Evolutionary conservation across 2,329 filamentous ascomycete species (phyloP), one percentile per base, ranked within the genome.

Genomic region (Lomentospora prolificans): DNA sequence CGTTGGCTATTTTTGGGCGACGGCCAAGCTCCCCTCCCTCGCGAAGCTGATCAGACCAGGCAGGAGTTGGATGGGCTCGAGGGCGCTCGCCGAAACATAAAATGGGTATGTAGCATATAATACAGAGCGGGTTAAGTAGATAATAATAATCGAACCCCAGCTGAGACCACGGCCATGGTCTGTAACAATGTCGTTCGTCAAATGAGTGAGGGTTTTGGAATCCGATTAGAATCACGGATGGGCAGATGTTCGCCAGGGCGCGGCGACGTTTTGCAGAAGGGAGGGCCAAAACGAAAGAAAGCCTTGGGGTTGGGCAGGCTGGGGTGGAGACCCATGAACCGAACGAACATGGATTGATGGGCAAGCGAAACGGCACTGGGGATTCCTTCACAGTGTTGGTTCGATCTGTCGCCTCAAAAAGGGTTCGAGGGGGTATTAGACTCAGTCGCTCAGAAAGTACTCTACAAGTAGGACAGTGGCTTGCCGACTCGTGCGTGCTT

Each of bases 61-160:
- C 44, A n/a, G 22, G 44, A 19, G 17, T 22, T 22, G 44, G 44
- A 19, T 6, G 22, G 44, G 44, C 44, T 14, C 44, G 24, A 4
- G 44, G 22, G 22, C 41, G 41, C 19, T 46, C n/a, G 41, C 41
- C 41, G 41, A 48, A 48, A 48, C 44, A 48, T 48, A 48, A 48
- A 48, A 48, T 19, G 22, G 44, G 10, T 48, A 48, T 22, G 17
- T 22, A 48, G 10, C 6, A 48, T 48, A 48, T 48, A 48, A 48
- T 48, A 48, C 44, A 48, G 44, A 19, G 3, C 22, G 17, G 22
- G 44, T 10, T 48, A 48, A 27, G 44, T 27, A 4, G 44, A 27
- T 22, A 48, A 48, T n/a, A 25, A 48, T 48, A 48, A 48, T 41
- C 12, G 12, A 41, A 9, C 12, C 17, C 22, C 12, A 25, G 17